Evolutionary conservation across 2,329 filamentous ascomycete species (phyloP).

Genomic region (Pezicula rhizophila): DNA sequence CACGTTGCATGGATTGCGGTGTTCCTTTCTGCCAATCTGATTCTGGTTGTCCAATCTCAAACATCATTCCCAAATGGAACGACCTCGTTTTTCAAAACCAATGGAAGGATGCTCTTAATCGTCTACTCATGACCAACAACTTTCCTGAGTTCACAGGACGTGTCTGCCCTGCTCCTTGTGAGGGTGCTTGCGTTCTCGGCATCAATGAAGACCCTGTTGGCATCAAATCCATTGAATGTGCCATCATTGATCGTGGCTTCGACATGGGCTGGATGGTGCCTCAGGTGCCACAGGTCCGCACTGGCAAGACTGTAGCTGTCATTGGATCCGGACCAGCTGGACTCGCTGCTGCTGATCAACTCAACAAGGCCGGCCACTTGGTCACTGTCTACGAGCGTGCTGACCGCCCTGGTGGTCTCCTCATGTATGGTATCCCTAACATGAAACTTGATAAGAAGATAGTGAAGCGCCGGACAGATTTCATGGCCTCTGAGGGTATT

Average conservation of each 20-base stretch:
- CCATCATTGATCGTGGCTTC: constrained; percentile 95
- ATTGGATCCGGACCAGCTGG: constrained; percentile 91
- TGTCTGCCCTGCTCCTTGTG: constrained; percentile 93
- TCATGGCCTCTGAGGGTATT: constrained; percentile 87
- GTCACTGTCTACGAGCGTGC: constrained; percentile 92
- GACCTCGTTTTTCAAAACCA: constrained; percentile 71
- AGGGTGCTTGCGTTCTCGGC: constrained; percentile 90
- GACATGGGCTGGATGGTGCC: constrained; percentile 98
- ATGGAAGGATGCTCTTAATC: constrained; percentile 88
- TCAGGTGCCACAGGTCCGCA: constrained; percentile 68
- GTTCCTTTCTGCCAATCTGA: constrained; percentile 98
- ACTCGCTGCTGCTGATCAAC: constrained; percentile 84
- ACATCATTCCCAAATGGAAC: constrained; percentile 98
- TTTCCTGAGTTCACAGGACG: constrained; percentile 97
- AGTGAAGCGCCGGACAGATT: constrained; percentile 89
- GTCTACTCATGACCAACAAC: constrained; percentile 93
- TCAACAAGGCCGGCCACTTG: constrained; percentile 84
- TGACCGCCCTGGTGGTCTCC: constrained; percentile 81
- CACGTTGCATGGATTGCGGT: constrained; percentile 98
- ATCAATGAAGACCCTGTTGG: constrained; percentile 97
- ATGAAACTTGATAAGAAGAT: constrained; percentile 99
- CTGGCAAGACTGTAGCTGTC: constrained; percentile 81
- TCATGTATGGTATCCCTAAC: constrained; percentile 99
- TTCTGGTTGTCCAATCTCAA: constrained; percentile 89
- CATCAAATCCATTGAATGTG: constrained; percentile 97